Base-by-base conservation (phyloP, 2,329 filamentous ascomycete genomes). In the Fusarium burgessii region DNA sequence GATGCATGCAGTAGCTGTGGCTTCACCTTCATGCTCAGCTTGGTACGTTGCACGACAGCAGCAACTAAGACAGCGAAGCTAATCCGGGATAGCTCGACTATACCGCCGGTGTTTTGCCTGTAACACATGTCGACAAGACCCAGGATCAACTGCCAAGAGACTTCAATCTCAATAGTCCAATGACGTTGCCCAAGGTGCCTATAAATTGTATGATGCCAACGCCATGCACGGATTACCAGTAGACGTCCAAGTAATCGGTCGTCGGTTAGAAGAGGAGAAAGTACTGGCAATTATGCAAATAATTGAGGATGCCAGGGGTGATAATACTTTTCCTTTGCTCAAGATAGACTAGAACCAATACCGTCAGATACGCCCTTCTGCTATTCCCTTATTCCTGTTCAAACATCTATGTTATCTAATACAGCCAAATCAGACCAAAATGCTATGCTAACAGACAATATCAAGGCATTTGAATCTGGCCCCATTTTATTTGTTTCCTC, bases 11-110 rank as follows among this genome's bases (percentile, higher is more conserved):
- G 92, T 68, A 93, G 91, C 72, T 98, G 95, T 76, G 94, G 94
- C 2, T 98, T 98, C 78, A 98, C 95, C 0, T 97, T 98, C 78
- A 82, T 97, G 60, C 98, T 96, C 84, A 98, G 98, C 76, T 72
- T 98, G 76, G 91, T 93, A 82, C 81, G 89, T 83, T 10, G 2
- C 8, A 54, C 5, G 7, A 23, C 5, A 23, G 2, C 5, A 14
- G 10, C 11, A 29, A 15, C 2, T 25, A 15, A 14, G 6, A 12
- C 11, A 3, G 17, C 14, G 13, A 41, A 32, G 14, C 66, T 74
- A 49, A 75, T 38, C 35, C 15, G 29, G 3, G 32, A 25, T 68
- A 93, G 89, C 88, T 98, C 51, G 95, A 98, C 78, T 98, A 98
- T 81, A 89, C 92, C 2, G 88, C 89, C 15, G 95, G 95, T 40